Conservation (phyloP, 495 filamentous ascomycete genomes). For the Penicillium ucsense region DNA sequence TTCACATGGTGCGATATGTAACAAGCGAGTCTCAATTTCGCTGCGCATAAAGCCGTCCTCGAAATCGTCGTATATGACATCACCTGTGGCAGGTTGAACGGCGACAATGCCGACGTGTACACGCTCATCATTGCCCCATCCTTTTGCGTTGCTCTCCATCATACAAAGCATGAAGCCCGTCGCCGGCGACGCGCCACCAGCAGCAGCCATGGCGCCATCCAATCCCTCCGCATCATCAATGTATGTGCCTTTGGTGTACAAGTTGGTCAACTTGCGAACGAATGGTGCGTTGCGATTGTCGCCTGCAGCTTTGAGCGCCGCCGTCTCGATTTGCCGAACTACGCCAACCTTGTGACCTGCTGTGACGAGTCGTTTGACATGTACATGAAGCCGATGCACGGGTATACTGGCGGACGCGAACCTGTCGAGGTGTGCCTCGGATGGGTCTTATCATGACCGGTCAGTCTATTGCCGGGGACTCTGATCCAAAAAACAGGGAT, state of each 20-base stretch:
- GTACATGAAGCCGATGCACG: conserved; percentile 82
- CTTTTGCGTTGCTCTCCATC: conserved; percentile 78
- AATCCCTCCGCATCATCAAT: conserved; percentile 88
- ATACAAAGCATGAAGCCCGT: conserved; percentile 91
- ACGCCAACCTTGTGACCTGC: conserved; percentile 95
- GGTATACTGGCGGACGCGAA: conserved; percentile 97
- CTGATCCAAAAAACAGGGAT: conserved; percentile 6
- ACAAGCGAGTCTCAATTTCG: conserved; percentile 85
- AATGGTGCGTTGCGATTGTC: conserved; percentile 94
- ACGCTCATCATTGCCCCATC: conserved; percentile 83
- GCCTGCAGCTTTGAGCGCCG: conserved; percentile 91
- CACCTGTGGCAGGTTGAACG: conserved; percentile 90
- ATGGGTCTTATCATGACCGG: conserved; percentile 44
- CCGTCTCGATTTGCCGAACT: conserved; percentile 93
- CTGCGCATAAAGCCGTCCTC: conserved; percentile 98
- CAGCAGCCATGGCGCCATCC: conserved; percentile 38
- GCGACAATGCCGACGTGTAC: conserved; percentile 89
- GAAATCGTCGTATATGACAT: conserved; percentile 94
- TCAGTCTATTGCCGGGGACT: not conserved
- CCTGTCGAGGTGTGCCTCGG: conserved; percentile 83
- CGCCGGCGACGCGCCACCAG: conserved; percentile 51
- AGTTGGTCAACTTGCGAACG: conserved; percentile 82
- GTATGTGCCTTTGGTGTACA: conserved; percentile 98
- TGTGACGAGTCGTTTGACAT: conserved; percentile 85
- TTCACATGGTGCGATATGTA: conserved; percentile 95